Percentiles rank a stretch among this genome's conserved stretches.
These are phyloP conservation scores for Pleurotus sapidus DNA, from an alignment of 768 basidiomycete genomes.

Conservation along the genomic window DNA sequence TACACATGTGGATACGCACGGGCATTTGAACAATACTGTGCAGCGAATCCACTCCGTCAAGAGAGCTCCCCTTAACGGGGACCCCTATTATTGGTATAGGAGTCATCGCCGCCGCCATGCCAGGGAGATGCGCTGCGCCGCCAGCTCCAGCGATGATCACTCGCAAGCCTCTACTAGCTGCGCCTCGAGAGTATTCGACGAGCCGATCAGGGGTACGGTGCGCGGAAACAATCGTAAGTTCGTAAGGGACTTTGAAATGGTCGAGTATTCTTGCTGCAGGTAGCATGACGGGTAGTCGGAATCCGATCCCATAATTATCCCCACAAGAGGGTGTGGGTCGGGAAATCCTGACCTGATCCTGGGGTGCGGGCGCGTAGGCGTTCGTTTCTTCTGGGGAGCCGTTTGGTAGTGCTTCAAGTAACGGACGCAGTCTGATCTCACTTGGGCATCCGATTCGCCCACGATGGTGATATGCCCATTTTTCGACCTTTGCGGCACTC, in stretches of 20 bases:
- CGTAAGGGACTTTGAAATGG: conserved; percentile 82
- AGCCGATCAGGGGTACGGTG: conserved; percentile 92
- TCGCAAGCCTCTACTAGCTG: conserved; percentile 61
- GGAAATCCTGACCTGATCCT: conserved; percentile 50
- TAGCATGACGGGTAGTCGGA: conserved; percentile 95
- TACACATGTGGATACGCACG: conserved; percentile 43
- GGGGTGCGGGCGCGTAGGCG: conserved; percentile 48
- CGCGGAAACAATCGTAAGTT: conserved; percentile 94
- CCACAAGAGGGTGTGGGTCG: conserved; percentile 73
- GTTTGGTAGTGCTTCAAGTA: conserved; percentile 65
- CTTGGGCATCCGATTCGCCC: conserved; percentile 74
- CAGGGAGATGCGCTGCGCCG: conserved; percentile 97
- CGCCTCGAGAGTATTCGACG: conserved; percentile 77
- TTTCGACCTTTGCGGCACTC: conserved; percentile 89
- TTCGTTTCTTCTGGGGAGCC: conserved; percentile 46
- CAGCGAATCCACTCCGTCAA: conserved; percentile 96
- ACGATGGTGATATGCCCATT: conserved; percentile 98
- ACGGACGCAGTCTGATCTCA: conserved; percentile 67
- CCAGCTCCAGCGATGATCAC: conserved; percentile 94
- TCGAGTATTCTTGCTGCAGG: conserved; percentile 85
- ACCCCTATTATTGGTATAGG: conserved; percentile 92
- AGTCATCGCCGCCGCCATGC: conserved; percentile 97
- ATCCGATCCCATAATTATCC: conserved; percentile 98
- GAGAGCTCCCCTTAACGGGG: conserved; percentile 89
- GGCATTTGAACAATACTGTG: conserved; percentile 99